Base-by-base conservation (phyloP, 495 filamentous ascomycete genomes). In the Hypoxylon rickii region DNA sequence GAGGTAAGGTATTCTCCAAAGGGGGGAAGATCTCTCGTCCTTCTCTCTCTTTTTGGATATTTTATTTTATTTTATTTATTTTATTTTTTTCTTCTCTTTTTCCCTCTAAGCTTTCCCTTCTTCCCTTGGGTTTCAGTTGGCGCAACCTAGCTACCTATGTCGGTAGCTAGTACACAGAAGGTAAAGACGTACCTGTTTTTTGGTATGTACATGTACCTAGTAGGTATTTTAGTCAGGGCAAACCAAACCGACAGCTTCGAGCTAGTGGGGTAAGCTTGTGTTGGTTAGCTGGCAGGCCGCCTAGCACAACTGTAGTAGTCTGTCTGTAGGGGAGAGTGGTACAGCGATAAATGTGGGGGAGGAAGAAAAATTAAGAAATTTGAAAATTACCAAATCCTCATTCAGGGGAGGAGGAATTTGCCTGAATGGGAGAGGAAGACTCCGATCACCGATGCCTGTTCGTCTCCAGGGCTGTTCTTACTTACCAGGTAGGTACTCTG, bases 211-310 rank as follows among this genome's bases (percentile, higher is more conserved):
- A 4, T 34, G 15, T 10, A 33, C 12, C 44, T 22, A 47, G n/a
- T 13, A 24, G n/a, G 13, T 50, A 56, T 39, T 51, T 61, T 56
- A 61, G 51, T 22, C 38, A 11, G 42, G 34, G 17, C 24, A 57
- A 47, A 37, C 45, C 58, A 62, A 57, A 56, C 52, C 52, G 52
- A 53, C 58, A 48, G 47, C 52, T 62, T 62, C 52, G 52, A 52
- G 58, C 31, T 37, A 40, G 40, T n/a, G 16, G 2, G 18, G 36
- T 51, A 52, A 44, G 58, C 51, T 43, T 46, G 50, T 42, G 13
- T 31, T 2, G 1, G 24, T 36, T 12, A 29, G 24, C 24, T 4
- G 24, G 24, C 4, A 29, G n/a, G n/a, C n/a, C n/a, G n/a, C n/a
- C n/a, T n/a, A n/a, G n/a, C n/a, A 5, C 11, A 31, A 31, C 11